Percentiles rank a stretch among this genome's conserved stretches.
Conservation (phyloP, 2,329 filamentous ascomycete genomes). For the Ilyonectria mors-panacis region DNA sequence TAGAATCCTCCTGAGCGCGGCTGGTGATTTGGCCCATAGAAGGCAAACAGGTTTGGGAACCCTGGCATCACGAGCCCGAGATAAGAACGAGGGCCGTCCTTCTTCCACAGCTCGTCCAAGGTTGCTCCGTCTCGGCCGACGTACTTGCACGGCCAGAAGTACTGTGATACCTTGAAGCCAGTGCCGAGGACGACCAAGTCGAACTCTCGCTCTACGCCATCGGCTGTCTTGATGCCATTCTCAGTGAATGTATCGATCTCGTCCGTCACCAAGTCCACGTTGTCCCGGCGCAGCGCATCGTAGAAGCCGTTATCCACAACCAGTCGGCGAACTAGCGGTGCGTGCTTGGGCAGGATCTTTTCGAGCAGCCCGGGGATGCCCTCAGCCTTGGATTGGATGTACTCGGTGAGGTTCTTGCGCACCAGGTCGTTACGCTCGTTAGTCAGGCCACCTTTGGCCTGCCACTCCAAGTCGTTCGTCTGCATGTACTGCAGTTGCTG, state of each 20-base stretch:
- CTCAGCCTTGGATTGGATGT: conserved; percentile 23
- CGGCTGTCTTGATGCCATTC: conserved; percentile 12
- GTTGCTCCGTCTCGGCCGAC: conserved; percentile 21
- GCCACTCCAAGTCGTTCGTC: conserved; percentile 15
- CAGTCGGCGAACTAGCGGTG: conserved; percentile 22
- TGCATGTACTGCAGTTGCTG: conserved; percentile 27
- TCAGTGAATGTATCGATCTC: conserved; percentile 16
- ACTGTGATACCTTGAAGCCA: conserved; percentile 27
- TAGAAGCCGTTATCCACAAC: conserved; percentile 30
- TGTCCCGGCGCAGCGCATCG: conserved; percentile 19
- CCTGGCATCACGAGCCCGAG: conserved; percentile 17
- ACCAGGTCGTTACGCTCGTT: conserved; percentile 27
- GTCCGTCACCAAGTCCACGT: conserved; percentile 14
- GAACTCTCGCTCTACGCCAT: conserved; percentile 8
- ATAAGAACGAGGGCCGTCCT: conserved; percentile 24
- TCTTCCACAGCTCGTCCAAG: conserved; percentile 19
- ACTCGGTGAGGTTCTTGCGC: conserved; percentile 13
- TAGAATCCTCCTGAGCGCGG: conserved; percentile 25
- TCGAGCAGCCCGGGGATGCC: conserved; percentile 18
- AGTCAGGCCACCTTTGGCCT: conserved; percentile 21
- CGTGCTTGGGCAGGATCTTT: conserved; percentile 20
- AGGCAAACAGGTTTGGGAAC: conserved; percentile 23
- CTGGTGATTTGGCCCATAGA: conserved; percentile 27
- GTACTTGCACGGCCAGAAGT: conserved; percentile 26
- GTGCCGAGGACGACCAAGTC: conserved; percentile 21